Base-by-base conservation (phyloP, 164 flowering plant species). In the Vitis amurensis region DNA sequence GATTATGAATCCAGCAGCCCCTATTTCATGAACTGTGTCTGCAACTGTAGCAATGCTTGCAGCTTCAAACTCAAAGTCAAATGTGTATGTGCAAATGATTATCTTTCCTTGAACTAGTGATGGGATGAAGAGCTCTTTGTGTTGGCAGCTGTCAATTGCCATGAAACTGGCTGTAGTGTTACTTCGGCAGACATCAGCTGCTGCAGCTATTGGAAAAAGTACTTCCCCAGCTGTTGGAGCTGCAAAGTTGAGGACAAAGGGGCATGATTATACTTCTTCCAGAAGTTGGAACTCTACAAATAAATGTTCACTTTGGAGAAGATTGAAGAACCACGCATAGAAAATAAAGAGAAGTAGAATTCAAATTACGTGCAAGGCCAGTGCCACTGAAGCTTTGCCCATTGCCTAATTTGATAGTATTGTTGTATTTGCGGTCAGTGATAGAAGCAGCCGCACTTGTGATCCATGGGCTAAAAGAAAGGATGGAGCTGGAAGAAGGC, bases 381-480 rank as follows among this genome's bases (percentile, higher is more conserved):
- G 74, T 76, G 77, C 89, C 89, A 15, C 73, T 66, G 74, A 82
- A 75, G 68, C 72, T 78, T 9, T 65, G 78, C 10, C 87, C 87
- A 72, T 82, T 77, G 65, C 86, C 86, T 52, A 87, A 61, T 2
- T 16, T 27, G 50, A 85, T 76, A 0, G 84, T 69, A 58, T 57
- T 78, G 73, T 78, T 83, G 69, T 87, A 85, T 50, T 69, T 79
- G 11, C 89, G 77, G 60, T 88, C 92, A 1, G 84, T 86, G 59
- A 73, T 63, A 10, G 87, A 83, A 55, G 92, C 89, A 23, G 87
- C 92, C 13, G 79, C 82, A 57, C 83, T 83, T n/a, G 81, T 83
- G 68, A 84, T 84, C 92, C 92, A 88, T 5, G 92, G 92, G 69
- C 89, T 86, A 67, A 84, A 88, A 27, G 92, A 86, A 59, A 88